Base-by-base conservation (phyloP, 164 flowering plant genomes). In the Houttuynia cordata region DNA sequence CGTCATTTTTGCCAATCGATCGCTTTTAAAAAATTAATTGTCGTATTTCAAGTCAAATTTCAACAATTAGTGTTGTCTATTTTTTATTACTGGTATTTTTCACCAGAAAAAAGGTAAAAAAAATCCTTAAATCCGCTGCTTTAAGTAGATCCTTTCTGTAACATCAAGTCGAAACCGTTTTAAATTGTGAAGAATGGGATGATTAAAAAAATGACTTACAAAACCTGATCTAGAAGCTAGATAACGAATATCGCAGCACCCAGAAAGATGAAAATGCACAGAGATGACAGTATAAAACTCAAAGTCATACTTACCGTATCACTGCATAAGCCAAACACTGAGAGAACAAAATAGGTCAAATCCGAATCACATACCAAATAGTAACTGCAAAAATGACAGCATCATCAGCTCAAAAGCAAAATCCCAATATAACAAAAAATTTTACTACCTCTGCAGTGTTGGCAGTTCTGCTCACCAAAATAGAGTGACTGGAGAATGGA, bases 301-400 rank as follows among this genome's bases (percentile, higher is more conserved):
- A 20, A 15, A 57, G 14, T 30, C 61, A 62, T 20, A 34, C 82
- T 80, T 82, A 90, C 97, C 67, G 70, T 81, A 70, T 80, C 84
- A 72, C 54, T 72, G 19, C 62, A 73, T 51, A 84, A 56, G 37
- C 93, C 93, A 67, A 84, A 91, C 20, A 84, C 81, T 12, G 96
- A 75, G 51, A 91, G 77, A 59, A 86, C 68, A 61, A 77, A 86
- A 68, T 79, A 86, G 52, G 54, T 73, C 64, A 77, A 81, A 64
- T 80, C 80, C 68, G 89, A 74, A 74, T 87, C 97, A 70, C 87
- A 85, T 34, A 79, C 64, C 63, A 91, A 52, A 75, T 81, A 87
- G 73, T 83, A 87, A 58, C 97, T 91, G 88, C 77, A 58, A 59
- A 61, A 12, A 45, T 12, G 49, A 10, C 49, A 2, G 17, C 17